Conservation (phyloP, 1,284 basidiomycete genomes). For the Malassezia japonica region DNA sequence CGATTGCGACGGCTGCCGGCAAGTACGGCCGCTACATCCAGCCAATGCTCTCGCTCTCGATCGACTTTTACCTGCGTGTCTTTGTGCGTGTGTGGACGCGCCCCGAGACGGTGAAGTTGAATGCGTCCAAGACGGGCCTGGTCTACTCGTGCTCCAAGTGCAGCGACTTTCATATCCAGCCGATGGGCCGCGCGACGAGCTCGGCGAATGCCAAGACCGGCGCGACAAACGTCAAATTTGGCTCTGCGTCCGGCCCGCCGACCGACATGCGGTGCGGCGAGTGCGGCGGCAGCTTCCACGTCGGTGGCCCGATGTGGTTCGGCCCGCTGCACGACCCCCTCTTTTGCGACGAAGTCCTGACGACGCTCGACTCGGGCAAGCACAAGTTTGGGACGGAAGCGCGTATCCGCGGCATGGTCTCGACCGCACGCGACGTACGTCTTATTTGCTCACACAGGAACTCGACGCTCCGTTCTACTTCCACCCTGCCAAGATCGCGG, state of each 20-base stretch:
- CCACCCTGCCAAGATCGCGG: slow-evolving; percentile 69
- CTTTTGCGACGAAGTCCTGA: slow-evolving; percentile 68
- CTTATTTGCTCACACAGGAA: slow-evolving; percentile 49
- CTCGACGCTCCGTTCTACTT: slow-evolving; percentile 78
- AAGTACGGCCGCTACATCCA: slow-evolving; percentile 85
- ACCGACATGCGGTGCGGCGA: slow-evolving; percentile 64
- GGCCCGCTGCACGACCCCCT: slow-evolving; percentile 69
- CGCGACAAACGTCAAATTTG: slow-evolving; percentile 49
- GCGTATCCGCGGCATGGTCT: slow-evolving; percentile 91
- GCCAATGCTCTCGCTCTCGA: slow-evolving; percentile 82
- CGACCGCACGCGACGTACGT: slow-evolving; percentile 62
- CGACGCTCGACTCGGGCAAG: slow-evolving; percentile 57
- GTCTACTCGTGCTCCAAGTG: slow-evolving; percentile 41
- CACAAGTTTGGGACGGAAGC: slow-evolving; percentile 62
- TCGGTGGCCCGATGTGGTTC: slow-evolving; percentile 94
- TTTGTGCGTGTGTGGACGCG: slow-evolving; percentile 72
- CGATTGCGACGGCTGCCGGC: slow-evolving; percentile 73
- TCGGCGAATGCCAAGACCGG: slow-evolving; percentile 27
- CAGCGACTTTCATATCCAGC: slow-evolving; percentile 30
- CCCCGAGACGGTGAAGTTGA: slow-evolving; percentile 77
- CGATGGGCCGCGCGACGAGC: slow-evolving; percentile 28
- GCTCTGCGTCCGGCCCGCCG: slow-evolving; percentile 64
- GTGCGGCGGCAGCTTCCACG: slow-evolving; percentile 55
- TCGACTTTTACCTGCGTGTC: slow-evolving; percentile 92
- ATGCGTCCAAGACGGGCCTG: slow-evolving; percentile 47